Percentiles rank a stretch among this genome's conserved stretches.
Conservation (phyloP, 2,329 filamentous ascomycete genomes). For the Cladophialophora exuberans region DNA sequence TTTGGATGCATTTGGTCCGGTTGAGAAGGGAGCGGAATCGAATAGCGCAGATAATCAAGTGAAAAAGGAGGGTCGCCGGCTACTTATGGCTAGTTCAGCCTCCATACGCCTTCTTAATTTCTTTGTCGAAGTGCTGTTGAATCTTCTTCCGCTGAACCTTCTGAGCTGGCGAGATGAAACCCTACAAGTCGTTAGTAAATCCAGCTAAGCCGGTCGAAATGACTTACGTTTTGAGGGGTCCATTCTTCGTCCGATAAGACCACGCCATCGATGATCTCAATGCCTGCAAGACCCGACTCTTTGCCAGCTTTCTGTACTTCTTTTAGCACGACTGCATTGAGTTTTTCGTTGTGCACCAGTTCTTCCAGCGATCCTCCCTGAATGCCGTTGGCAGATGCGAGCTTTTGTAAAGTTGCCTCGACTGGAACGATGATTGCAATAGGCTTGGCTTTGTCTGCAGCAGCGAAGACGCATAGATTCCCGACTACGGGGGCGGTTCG, state of each 20-base stretch:
- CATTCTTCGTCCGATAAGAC: constrained; percentile 84
- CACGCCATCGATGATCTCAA: constrained; percentile 77
- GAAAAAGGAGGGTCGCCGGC: neutral
- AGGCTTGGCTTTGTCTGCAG: constrained; percentile 72
- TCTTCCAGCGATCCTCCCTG: constrained; percentile 66
- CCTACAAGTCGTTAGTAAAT: constrained; percentile 45
- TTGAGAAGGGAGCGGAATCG: no score
- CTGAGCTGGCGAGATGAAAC: constrained; percentile 69
- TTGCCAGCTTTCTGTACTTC: constrained; percentile 68
- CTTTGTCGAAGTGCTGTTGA: constrained; percentile 62
- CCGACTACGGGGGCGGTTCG: constrained; percentile 75
- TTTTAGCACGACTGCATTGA: constrained; percentile 68
- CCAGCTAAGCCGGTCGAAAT: neutral
- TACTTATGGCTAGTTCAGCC: constrained; percentile 9
- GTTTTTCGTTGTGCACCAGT: constrained; percentile 68
- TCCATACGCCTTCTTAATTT: constrained; percentile 64
- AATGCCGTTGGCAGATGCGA: constrained; percentile 63
- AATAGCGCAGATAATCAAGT: neutral
- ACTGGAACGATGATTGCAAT: constrained; percentile 76
- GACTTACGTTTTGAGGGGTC: constrained; percentile 74
- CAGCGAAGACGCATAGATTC: constrained; percentile 87
- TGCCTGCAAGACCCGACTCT: constrained; percentile 66
- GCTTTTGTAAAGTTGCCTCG: constrained; percentile 59
- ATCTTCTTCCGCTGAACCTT: constrained; percentile 74
- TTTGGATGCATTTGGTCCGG: no score